Conservation (phyloP, 768 basidiomycete genomes). For the Leucosporidium creatinivorum region DNA sequence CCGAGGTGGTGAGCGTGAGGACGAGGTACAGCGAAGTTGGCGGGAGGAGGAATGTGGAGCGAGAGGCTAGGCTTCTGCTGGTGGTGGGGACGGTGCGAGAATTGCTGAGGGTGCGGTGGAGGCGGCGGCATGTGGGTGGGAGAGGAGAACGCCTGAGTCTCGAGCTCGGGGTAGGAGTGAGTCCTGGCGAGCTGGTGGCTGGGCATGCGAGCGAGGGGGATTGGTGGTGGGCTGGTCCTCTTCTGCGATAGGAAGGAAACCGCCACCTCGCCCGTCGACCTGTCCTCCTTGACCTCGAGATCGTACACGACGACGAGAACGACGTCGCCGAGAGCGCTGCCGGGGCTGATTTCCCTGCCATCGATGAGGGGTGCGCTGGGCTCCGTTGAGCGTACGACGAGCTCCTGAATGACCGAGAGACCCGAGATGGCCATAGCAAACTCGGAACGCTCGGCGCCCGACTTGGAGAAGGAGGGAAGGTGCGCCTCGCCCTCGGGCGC, state of each 20-base stretch:
- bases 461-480: slow-evolving; percentile 14
- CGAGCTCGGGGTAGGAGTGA: background rate
- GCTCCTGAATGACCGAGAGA: slow-evolving; percentile 34
- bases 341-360: slow-evolving; percentile 2
- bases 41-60: slow-evolving; percentile 29
- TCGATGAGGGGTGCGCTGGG: background rate
- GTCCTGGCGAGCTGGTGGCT: background rate
- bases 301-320: slow-evolving; percentile 35
- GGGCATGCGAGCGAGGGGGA: background rate
- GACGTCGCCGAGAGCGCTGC: slow-evolving; percentile 31
- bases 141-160: background rate
- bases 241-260: slow-evolving; percentile 16
- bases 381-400: slow-evolving; percentile 22
- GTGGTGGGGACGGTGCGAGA: background rate
- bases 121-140: background rate
- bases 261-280: slow-evolving; percentile 1
- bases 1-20: background rate
- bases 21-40: background rate
- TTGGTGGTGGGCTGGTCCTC: background rate
- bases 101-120: background rate
- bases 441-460: slow-evolving; percentile 15
- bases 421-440: slow-evolving; percentile 25
- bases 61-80: slow-evolving; percentile 26
- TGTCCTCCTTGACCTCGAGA: slow-evolving; percentile 19
- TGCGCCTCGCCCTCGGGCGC: background rate